Conservation (phyloP, 106 monocot genomes). For the Vanilla planifolia region DNA sequence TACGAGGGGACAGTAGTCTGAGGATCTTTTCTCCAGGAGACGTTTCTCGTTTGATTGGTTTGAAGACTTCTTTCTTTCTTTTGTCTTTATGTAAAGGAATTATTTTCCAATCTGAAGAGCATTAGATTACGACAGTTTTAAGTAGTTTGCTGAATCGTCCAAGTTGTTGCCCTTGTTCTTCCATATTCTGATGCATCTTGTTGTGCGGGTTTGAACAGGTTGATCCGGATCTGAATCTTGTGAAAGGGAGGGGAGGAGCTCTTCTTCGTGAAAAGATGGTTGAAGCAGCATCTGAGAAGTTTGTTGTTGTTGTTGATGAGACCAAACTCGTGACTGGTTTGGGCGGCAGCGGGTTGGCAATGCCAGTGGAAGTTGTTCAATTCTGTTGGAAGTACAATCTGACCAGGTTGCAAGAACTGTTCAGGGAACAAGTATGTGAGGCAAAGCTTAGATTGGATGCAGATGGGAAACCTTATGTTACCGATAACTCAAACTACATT, state of each 20-base stretch:
- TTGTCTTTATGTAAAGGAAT: no score
- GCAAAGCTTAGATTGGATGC: constrained; percentile 80
- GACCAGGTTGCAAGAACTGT: constrained; percentile 72
- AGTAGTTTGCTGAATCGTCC: no score
- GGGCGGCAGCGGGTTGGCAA: constrained; percentile 91
- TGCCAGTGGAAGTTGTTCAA: constrained; percentile 98
- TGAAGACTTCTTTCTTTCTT: no score
- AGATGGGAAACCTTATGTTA: constrained; percentile 77
- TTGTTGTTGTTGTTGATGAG: constrained; percentile 82
- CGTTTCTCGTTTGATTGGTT: no score
- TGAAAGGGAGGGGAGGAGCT: constrained; percentile 95
- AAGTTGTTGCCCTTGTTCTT: no score
- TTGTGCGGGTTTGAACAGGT: constrained; percentile 32
- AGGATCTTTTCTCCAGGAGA: no score
- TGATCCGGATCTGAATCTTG: constrained; percentile 84
- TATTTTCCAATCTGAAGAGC: no score
- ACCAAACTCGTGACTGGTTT: constrained; percentile 85
- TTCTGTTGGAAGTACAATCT: constrained; percentile 96
- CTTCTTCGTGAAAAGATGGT: constrained; percentile 98
- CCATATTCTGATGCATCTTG: no score
- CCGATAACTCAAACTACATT: constrained; percentile 94
- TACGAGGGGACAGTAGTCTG: no score
- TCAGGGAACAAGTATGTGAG: constrained; percentile 80
- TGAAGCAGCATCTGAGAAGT: constrained; percentile 91
- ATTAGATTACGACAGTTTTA: no score